phyloP scores from a whole-genome alignment of 1,284 basidiomycete genomes.

The Trichosporon coremiiforme region DNA sequence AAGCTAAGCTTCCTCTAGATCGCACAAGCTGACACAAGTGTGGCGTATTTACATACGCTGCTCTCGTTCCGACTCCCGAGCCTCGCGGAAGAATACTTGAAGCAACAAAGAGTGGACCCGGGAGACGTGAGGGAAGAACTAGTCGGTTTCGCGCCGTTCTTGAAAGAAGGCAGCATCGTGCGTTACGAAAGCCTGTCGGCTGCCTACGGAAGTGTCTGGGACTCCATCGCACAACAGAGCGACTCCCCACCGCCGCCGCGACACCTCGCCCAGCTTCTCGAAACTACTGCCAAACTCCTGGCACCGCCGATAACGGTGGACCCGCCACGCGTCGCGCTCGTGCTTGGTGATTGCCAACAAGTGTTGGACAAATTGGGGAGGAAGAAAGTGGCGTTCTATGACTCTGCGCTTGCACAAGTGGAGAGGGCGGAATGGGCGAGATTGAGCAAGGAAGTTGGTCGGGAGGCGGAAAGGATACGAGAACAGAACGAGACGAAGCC shows the following conservation, averaged over 20 bases:
- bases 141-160: slow-evolving; percentile 41
- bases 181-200: slow-evolving; percentile 38
- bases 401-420: slow-evolving; percentile 38
- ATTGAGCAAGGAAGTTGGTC: slow-evolving; percentile 38
- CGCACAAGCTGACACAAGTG: slow-evolving; percentile 33
- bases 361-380: slow-evolving; percentile 33
- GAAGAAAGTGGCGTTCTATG: slow-evolving; percentile 50
- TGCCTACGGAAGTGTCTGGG: slow-evolving; percentile 51
- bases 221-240: slow-evolving; percentile 31
- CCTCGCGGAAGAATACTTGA: slow-evolving; percentile 31
- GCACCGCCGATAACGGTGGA: slow-evolving; percentile 44
- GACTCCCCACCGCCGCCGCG: slow-evolving; percentile 18
- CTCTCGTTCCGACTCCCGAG: slow-evolving; percentile 46
- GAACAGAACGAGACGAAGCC: slow-evolving; percentile 17
- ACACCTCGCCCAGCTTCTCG: slow-evolving; percentile 37
- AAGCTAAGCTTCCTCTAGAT: slow-evolving; percentile 23
- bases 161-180: slow-evolving; percentile 45
- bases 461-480: slow-evolving; percentile 36
- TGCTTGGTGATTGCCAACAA: slow-evolving; percentile 43
- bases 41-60: slow-evolving; percentile 50
- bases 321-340: slow-evolving; percentile 33
- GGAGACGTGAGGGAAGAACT: slow-evolving; percentile 38
- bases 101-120: neutral
- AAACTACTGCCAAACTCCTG: slow-evolving; percentile 32
- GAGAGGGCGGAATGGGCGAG: slow-evolving; percentile 43